These are phyloP conservation scores for Botryotinia calthae DNA, from an alignment of 2,329 filamentous ascomycete genomes.

Conservation along the genomic window DNA sequence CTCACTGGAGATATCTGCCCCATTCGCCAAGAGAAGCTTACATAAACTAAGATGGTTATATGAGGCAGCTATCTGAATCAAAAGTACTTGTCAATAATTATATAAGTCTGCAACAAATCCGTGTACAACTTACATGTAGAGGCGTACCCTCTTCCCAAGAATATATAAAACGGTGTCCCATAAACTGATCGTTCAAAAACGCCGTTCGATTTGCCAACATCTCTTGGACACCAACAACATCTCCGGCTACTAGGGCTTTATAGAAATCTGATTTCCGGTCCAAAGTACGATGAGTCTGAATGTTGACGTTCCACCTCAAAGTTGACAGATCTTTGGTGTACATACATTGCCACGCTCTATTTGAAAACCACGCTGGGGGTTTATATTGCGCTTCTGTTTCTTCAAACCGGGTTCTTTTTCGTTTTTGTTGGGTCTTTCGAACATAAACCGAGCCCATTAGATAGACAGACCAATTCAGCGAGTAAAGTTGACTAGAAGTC, in stretches of 20 bases:
- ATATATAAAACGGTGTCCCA: no score
- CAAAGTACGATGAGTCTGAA: constrained; percentile 19
- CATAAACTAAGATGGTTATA: neutral
- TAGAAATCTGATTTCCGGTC: neutral
- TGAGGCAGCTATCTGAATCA: neutral
- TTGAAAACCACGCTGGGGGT: constrained; percentile 17
- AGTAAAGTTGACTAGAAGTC: neutral
- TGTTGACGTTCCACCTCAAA: constrained; percentile 9
- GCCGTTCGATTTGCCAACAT: constrained; percentile 18
- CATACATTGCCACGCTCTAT: constrained; percentile 14
- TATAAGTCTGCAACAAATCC: neutral
- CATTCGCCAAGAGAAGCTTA: neutral
- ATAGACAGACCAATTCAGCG: neutral
- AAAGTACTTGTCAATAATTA: neutral
- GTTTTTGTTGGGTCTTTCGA: neutral
- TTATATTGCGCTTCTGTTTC: constrained; percentile 14
- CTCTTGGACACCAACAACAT: constrained; percentile 13
- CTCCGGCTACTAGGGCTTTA: neutral
- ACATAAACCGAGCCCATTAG: neutral
- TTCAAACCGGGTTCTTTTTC: neutral
- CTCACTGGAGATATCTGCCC: neutral
- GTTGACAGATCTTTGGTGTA: neutral
- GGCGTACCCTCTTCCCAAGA: neutral
- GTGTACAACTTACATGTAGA: neutral
- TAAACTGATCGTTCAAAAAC: constrained; percentile 10